phyloP scores from a whole-genome alignment of 257 asterid species.

The Misopates orontium region DNA sequence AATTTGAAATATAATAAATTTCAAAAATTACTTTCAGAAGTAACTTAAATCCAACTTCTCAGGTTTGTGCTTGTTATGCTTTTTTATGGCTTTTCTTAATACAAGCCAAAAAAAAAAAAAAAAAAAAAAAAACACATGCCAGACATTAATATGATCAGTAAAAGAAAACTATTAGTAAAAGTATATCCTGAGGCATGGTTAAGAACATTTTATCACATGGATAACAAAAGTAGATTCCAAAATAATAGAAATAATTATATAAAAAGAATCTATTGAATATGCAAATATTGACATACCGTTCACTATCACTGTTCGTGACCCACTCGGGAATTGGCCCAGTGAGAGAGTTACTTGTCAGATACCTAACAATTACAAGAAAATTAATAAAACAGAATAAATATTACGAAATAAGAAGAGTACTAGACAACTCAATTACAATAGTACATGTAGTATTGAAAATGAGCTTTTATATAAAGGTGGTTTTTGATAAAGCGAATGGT shows the following conservation, averaged over 20 bases:
- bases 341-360: constrained; percentile 49
- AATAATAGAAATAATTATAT: not conserved
- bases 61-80: too few relatives aligned
- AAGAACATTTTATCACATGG: not conserved
- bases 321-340: constrained; percentile 48
- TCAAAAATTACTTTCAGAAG: too few relatives aligned
- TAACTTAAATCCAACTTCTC: too few relatives aligned
- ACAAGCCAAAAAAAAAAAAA: too few relatives aligned
- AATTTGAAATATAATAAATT: too few relatives aligned
- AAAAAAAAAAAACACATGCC: not conserved
- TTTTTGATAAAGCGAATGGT: not conserved
- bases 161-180: not conserved
- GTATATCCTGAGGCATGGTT: not conserved
- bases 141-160: not conserved
- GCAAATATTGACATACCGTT: constrained; percentile 33
- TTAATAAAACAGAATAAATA: not conserved
- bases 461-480: not conserved
- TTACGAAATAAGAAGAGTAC: not conserved
- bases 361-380: constrained; percentile 34
- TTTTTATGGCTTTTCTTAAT: too few relatives aligned
- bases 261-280: not conserved
- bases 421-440: not conserved
- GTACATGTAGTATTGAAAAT: not conserved
- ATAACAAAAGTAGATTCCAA: not conserved
- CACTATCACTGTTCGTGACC: constrained; percentile 27